Conservation (phyloP, 2,329 filamentous ascomycete genomes). For the Lasiodiplodia citricola region DNA sequence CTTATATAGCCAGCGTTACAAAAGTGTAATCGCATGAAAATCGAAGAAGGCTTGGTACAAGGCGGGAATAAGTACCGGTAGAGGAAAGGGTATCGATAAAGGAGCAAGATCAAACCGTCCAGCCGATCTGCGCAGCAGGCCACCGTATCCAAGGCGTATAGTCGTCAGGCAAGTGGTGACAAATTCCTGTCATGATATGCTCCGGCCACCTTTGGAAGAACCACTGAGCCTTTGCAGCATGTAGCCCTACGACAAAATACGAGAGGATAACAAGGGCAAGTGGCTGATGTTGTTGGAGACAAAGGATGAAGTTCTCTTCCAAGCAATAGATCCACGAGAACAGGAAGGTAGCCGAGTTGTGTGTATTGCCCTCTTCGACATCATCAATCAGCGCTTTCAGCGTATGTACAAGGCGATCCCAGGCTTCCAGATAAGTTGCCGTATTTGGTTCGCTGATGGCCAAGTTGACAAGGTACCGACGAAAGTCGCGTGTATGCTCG, state of each 20-base stretch:
- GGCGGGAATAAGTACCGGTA: not conserved
- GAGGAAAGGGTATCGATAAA: not conserved
- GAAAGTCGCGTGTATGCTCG: not conserved
- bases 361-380: not conserved
- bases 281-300: slow-evolving; percentile 22
- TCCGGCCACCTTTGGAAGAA: slow-evolving; percentile 23
- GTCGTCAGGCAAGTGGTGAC: slow-evolving; percentile 3
- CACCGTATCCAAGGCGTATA: slow-evolving; percentile 25
- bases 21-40: too few species aligned
- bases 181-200: slow-evolving; percentile 24
- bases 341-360: not conserved
- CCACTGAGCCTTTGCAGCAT: not conserved
- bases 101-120: not conserved
- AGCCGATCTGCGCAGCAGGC: slow-evolving; percentile 25
- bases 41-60: too few species aligned
- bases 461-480: not conserved
- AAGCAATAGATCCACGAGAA: slow-evolving; percentile 22
- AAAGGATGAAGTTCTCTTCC: slow-evolving; percentile 14
- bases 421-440: not conserved
- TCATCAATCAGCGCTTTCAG: not conserved
- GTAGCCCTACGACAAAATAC: slow-evolving; percentile 4
- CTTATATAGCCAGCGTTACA: too few species aligned
- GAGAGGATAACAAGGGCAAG: slow-evolving; percentile 17
- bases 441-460: slow-evolving; percentile 6
- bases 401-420: not conserved